phyloP scores from a whole-genome alignment of 768 basidiomycete genomes.

The Suillus weaverae region DNA sequence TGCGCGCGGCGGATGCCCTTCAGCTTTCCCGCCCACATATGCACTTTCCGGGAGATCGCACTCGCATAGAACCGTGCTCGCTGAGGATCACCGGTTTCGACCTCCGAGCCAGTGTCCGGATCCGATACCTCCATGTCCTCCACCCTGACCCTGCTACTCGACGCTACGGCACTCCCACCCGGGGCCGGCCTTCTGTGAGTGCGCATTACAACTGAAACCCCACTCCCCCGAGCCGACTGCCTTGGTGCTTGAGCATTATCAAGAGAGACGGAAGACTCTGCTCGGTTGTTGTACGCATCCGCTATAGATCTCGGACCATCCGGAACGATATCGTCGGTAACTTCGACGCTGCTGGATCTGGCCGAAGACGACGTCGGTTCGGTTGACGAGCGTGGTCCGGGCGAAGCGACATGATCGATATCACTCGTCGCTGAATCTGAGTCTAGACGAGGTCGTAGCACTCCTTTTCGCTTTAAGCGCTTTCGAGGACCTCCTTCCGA shows the following conservation, averaged over 20 bases:
- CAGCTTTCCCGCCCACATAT: slow-evolving; percentile 17
- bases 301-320: background rate
- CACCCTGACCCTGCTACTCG: background rate
- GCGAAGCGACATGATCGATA: background rate
- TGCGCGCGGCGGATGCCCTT: background rate
- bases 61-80: background rate
- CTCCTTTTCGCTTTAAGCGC: background rate
- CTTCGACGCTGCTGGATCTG: background rate
- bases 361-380: background rate
- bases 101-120: background rate
- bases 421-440: background rate
- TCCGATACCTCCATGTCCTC: background rate
- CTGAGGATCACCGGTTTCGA: background rate
- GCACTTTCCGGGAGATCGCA: slow-evolving; percentile 9
- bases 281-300: background rate
- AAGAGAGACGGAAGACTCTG: background rate
- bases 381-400: background rate
- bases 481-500: background rate
- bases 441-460: background rate
- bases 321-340: background rate
- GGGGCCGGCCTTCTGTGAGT: background rate
- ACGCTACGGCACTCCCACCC: background rate
- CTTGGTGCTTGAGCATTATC: background rate
- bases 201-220: background rate
- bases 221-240: background rate